These are phyloP conservation scores for Phoma sp. DNA, from an alignment of 2,329 filamentous ascomycete species.

Conservation along the genomic window DNA sequence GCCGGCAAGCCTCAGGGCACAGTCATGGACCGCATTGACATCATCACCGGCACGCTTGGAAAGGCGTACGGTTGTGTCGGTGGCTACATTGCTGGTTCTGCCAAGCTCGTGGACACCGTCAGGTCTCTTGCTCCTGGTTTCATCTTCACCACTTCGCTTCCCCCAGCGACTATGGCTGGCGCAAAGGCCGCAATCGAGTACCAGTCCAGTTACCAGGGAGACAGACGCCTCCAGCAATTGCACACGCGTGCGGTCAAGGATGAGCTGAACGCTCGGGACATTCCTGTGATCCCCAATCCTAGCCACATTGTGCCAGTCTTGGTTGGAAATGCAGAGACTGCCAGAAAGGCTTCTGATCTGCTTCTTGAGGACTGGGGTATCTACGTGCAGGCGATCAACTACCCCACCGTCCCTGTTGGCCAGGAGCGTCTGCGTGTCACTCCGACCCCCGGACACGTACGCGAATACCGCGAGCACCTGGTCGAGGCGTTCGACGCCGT, in stretches of 20 bases:
- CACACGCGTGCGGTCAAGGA: conserved; percentile 96
- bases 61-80: conserved; percentile 98
- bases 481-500: conserved; percentile 84
- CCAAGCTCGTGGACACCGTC: conserved; percentile 87
- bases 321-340: conserved; percentile 91
- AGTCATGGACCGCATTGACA: conserved; percentile 94
- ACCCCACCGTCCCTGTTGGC: conserved; percentile 96
- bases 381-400: conserved; percentile 99
- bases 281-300: conserved; percentile 97
- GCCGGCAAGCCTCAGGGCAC: conserved; percentile 78
- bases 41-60: conserved; percentile 95
- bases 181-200: conserved; percentile 92
- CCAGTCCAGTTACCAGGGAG: conserved; percentile 82
- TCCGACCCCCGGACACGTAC: conserved; percentile 89
- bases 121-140: conserved; percentile 95
- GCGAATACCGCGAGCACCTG: conserved; percentile 84
- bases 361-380: conserved; percentile 89
- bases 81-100: conserved; percentile 92
- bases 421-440: conserved; percentile 96
- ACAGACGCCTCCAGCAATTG: conserved; percentile 90
- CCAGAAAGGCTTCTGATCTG: conserved; percentile 90
- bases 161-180: conserved; percentile 95
- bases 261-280: conserved; percentile 76
- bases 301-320: conserved; percentile 95
- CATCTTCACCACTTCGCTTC: conserved; percentile 97